Conservation (phyloP, 148 eudicot species). For the Vaccinium vitisidaea region DNA sequence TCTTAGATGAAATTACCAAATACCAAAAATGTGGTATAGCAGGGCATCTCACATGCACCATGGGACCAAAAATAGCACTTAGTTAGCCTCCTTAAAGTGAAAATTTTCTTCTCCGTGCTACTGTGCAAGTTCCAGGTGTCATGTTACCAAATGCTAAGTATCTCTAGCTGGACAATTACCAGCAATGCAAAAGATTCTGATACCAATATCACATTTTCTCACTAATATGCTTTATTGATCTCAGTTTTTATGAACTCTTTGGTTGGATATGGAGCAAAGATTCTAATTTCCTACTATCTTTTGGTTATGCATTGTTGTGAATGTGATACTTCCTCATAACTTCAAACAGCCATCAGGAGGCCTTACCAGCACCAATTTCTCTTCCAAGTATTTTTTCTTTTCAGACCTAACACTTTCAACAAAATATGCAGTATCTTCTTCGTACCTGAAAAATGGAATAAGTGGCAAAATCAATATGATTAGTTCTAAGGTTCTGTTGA, state of each 20-base stretch:
- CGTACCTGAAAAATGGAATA: conserved; percentile 51
- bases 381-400: conserved; percentile 84
- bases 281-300: not conserved
- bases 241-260: not conserved
- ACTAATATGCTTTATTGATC: not conserved
- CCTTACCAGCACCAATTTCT: conserved; percentile 71
- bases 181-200: not conserved
- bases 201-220: not conserved
- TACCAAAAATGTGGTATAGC: not conserved
- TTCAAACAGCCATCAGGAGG: not conserved
- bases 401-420: conserved; percentile 77
- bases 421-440: conserved; percentile 71
- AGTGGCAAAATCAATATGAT: not conserved
- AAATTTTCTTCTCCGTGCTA: not conserved
- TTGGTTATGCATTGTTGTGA: not conserved
- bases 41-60: not conserved
- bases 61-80: not conserved
- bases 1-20: not conserved
- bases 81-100: not conserved
- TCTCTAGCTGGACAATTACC: not conserved
- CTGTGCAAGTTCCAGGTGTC: not conserved
- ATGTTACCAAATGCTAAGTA: not conserved
- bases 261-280: not conserved
- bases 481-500: not conserved
- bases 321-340: not conserved